A percentile compares a stretch with the other conserved stretches of the same genome.
phyloP scores from a whole-genome alignment of 129 eudicot genomes.

The Flaveria bidentis region DNA sequence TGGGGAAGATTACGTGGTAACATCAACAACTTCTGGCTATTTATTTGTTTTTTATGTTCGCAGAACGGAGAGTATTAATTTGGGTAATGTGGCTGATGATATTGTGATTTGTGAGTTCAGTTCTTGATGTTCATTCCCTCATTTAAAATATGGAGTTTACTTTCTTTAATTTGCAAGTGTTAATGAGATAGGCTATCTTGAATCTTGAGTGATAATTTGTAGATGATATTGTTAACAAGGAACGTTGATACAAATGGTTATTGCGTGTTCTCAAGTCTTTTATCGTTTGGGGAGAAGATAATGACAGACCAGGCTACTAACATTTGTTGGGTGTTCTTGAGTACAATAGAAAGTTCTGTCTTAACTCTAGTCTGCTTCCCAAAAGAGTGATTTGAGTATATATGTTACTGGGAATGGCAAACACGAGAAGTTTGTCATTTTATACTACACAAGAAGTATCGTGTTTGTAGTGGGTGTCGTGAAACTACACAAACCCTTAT shows the following conservation, averaged over 20 bases:
- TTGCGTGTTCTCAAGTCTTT: neutral
- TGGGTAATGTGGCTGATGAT: neutral
- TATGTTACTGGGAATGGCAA: constrained; percentile 3
- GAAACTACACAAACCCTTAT: neutral
- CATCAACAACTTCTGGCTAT: no score
- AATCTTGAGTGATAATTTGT: no score
- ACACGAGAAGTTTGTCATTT: neutral
- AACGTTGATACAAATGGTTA: neutral
- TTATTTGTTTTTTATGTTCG: no score
- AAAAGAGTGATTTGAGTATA: constrained; percentile 12
- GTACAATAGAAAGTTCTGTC: neutral
- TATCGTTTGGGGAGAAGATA: neutral
- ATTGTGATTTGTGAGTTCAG: constrained; percentile 7
- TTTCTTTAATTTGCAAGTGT: no score
- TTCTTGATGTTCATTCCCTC: neutral
- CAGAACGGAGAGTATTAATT: neutral
- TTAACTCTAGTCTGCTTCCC: constrained; percentile 7
- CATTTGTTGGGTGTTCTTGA: neutral
- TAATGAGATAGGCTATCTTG: no score
- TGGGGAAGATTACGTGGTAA: neutral
- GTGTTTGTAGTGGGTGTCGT: neutral
- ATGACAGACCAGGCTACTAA: neutral
- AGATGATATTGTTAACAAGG: neutral
- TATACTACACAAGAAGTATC: neutral
- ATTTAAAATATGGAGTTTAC: neutral